Evolutionary conservation across 257 asterid genomes (phyloP).

Genomic region (Solanum verrucosum): DNA sequence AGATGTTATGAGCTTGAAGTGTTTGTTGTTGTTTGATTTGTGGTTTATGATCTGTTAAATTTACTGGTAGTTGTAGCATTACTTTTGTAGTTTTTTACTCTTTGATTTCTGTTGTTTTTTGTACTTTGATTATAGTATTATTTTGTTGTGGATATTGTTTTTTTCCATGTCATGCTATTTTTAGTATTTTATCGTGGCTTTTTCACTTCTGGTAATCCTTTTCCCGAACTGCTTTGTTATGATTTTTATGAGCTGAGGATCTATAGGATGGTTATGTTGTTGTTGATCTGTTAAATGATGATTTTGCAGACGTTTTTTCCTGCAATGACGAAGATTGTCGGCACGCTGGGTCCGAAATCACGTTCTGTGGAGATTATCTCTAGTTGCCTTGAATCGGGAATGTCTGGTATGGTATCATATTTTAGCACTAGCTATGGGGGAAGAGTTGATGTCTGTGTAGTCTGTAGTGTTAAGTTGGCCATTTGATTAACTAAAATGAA

Average conservation of each 20-base stretch:
- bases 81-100: background rate
- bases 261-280: background rate
- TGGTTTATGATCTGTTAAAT: background rate
- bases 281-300: background rate
- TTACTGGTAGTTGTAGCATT: background rate
- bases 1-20: conserved; percentile 7
- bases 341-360: conserved; percentile 88
- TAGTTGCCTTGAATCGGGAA: conserved; percentile 65
- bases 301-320: conserved; percentile 53
- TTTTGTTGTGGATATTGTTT: background rate
- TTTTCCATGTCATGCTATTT: background rate
- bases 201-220: background rate
- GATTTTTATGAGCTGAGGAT: background rate
- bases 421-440: background rate
- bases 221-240: background rate
- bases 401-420: conserved; percentile 53
- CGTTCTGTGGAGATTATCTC: conserved; percentile 81
- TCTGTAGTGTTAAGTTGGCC: background rate
- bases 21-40: background rate
- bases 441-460: background rate
- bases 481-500: background rate
- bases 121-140: background rate
- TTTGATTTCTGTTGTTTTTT: background rate
- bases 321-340: conserved; percentile 94
- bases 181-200: background rate